Evolutionary conservation across 108 stramenopile genomes (phyloP), one percentile per base, ranked within the genome.

Genomic region (Aureococcus anophagefferens): DNA sequence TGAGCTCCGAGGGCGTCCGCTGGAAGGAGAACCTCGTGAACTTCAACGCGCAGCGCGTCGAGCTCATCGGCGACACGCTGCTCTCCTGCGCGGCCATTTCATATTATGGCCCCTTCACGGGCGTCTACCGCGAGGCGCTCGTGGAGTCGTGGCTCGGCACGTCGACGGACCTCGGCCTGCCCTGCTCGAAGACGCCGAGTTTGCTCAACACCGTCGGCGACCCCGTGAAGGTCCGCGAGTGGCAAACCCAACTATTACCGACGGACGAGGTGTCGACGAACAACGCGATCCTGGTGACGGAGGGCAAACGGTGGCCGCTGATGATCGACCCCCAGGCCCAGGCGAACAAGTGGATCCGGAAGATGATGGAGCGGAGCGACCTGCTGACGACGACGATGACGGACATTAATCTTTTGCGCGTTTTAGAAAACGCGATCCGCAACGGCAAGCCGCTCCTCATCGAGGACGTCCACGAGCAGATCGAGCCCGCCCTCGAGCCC

Each of bases 261-360:
- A 79, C 86, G 17, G 86, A 87, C 65, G 69, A 72, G 30, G 86
- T 87, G 35, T 82, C 81, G 5, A 77, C 81, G 29, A 81, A 87
- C 69, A 82, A 74, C 40, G 86, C 84, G 25, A 80, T 87, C 25
- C 72, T 87, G 21, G 86, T 85, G 7, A 76, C 77, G 14, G 71
- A 80, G 37, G 83, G 83, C 33, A 51, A 76, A 33, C 71, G 87
- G 35, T 88, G 87, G 87, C 87, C 87, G 9, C 73, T 88, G 33
- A 84, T 86, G 83, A 88, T 88, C 72, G 87, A 88, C 62, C 87
- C 87, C 0, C 87, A 88, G 76, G 81, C 78, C 30, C 87, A 88
- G 68, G 87, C 87, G 16, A 86, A 88, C 65, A 71, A 71, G 64
- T 88, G 87, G 87, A 81, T 88, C 46, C 81, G 80, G 29, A 83